Base-by-base conservation (phyloP, 345 rosid genomes). In the Limnanthes douglasii region DNA sequence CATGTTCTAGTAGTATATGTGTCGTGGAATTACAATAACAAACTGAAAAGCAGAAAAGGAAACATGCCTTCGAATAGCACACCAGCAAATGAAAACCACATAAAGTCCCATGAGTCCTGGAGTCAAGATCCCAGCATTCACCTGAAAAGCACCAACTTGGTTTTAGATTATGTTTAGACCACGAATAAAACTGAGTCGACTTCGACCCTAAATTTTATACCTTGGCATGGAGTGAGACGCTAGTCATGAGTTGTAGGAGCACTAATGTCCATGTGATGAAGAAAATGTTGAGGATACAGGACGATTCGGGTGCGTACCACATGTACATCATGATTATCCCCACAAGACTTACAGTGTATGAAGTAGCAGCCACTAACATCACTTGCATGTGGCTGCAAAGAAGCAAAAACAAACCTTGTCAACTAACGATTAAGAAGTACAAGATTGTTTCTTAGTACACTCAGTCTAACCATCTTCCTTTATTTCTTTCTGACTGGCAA, bases 21-120 rank as follows among this genome's bases (percentile, higher is more conserved):
- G n/a, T n/a, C n/a, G n/a, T n/a, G n/a, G n/a, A n/a, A n/a, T n/a
- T n/a, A n/a, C n/a, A n/a, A n/a, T n/a, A n/a, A n/a, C n/a, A n/a
- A n/a, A n/a, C n/a, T n/a, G n/a, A n/a, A n/a, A n/a, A n/a, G n/a
- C n/a, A n/a, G n/a, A n/a, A n/a, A n/a, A n/a, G n/a, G n/a, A n/a
- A 39, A 13, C 47, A n/a, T 64, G 62, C 97, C 97, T 88, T 48
- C 97, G 57, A 32, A 83, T 79, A 34, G 95, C 97, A 34, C 97
- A 78, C 97, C 97, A 88, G 59, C 97, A 88, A 16, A 88, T 67
- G 56, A 78, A 88, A 20, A 83, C 76, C 23, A 79, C 63, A 48
- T 88, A 88, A 15, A 88, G 95, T 24, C 97, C 97, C 97, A 88
- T 88, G 43, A 88, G 86, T 43, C 90, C 95, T 0, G 95, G 90